Base-by-base conservation (phyloP, 768 basidiomycete species). In the Rhodotorula babjevae region DNA sequence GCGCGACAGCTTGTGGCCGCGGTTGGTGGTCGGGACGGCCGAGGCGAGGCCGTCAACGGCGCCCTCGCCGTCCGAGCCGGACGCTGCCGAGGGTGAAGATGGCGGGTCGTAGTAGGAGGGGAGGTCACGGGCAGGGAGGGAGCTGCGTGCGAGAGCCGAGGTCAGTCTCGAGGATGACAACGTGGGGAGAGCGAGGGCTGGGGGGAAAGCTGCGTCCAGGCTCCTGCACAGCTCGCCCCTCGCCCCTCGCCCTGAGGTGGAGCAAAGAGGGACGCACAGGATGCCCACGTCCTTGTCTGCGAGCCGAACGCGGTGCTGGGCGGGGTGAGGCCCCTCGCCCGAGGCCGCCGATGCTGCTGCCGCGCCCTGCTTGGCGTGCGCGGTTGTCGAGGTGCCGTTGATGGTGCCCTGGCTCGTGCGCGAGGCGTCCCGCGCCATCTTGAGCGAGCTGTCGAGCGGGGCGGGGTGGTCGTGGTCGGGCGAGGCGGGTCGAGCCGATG, bases 1-100 rank as follows among this genome's bases (percentile, higher is more conserved):
- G 7, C 62, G 60, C 47, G 50, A 50, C 46, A 79, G 76, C 71
- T 79, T 79, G 68, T 72, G 36, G n/a, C 78, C 78, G 23, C 78
- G 68, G 72, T 79, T 79, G 27, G 76, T 73, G 19, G 69, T 46
- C 42, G 60, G 60, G 60, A 61, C 11, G 67, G n/a, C 29, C 31
- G 60, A 40, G 64, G 27, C 23, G 56, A n/a, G 7, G 52, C 49
- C 33, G 57, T 36, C 27, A 42, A 21, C 25, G 25, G 23, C 31
- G 15, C 42, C 42, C n/a, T 75, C 76, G 16, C 42, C 29, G 47
- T 71, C 74, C 27, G 63, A 52, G 33, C 58, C 64, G n/a, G 49
- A 55, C 8, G 47, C 40, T 14, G 61, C 50, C 5, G 42, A 12
- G n/a, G 53, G 23, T 9, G 62, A 55, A 3, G 57, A 52, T 0